Evolutionary conservation across 129 eudicot species (phyloP).

Genomic region (sunflower (Helianthus annuus)): HanXRQr2.0-SUNRISE NC_035436.2:153495095-153495594

Average conservation of each 20-base stretch:
- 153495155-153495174: slow-evolving; percentile 16
- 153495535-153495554: no score
- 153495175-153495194: slow-evolving; percentile 22
- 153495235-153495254: slow-evolving; percentile 1
- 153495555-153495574: no score
- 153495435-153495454: neutral
- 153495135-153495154: slow-evolving; percentile 11
- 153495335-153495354: slow-evolving; percentile 25
- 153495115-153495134: slow-evolving; percentile 32
- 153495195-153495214: neutral
- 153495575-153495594: no score
- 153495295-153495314: slow-evolving; percentile 10
- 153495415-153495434: neutral
- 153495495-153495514: slow-evolving; percentile 10
- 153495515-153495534: neutral
- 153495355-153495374: slow-evolving; percentile 9
- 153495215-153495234: neutral
- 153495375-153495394: slow-evolving; percentile 20
- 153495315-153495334: neutral
- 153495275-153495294: slow-evolving; percentile 17
- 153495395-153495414: neutral
- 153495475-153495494: slow-evolving; percentile 21
- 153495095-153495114: slow-evolving; percentile 48
- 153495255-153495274: neutral
- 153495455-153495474: slow-evolving; percentile 12